Evolutionary conservation across 305 asterid species (phyloP), one percentile per base, ranked within the genome.

Genomic region (Fraxinus dipetala): DNA sequence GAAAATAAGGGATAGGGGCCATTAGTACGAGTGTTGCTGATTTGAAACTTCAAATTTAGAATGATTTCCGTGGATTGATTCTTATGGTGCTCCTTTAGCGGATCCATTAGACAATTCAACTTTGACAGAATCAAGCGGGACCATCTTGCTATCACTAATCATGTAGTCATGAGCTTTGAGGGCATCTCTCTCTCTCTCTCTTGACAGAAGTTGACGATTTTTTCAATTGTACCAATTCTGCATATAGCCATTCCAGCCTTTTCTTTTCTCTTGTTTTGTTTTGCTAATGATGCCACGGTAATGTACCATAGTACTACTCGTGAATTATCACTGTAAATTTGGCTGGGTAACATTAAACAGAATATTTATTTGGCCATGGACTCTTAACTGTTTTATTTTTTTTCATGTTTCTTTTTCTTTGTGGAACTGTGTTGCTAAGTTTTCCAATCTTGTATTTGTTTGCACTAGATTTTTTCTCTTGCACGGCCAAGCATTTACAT

Each of bases 1-100:
- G 72, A 54, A 54, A 84, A 38, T 76, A 38, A n/a, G 77, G 31
- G 63, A 73, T 54, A 54, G 26, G 32, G 14, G 32, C 16, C 72
- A 63, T 22, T 5, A 8, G 32, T 63, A 9, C 16, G 16, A 63
- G 72, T 63, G 14, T 24, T 9, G 5, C 31, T 63, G 72, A 63
- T 22, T 63, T 20, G 32, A 63, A 63, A 63, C 72, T 20, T 63
- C 26, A 22, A 63, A 63, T 63, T 20, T 20, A 63, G 32, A 63
- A 63, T 63, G 14, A 9, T 3, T 22, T 24, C 72, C 11, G 26
- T 63, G 14, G 32, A 63, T 20, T 6, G 72, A 63, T 20, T 63
- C 72, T 22, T 22, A 63, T 63, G 72, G 36, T 1, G 1, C 18
- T 67, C 36, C n/a, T 67, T 28, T 67, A 28, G 36, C 2, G 20